Evolutionary conservation across 2,329 filamentous ascomycete genomes (phyloP), one percentile per base, ranked within the genome.

Genomic region (Penicillium nordicum): DNA sequence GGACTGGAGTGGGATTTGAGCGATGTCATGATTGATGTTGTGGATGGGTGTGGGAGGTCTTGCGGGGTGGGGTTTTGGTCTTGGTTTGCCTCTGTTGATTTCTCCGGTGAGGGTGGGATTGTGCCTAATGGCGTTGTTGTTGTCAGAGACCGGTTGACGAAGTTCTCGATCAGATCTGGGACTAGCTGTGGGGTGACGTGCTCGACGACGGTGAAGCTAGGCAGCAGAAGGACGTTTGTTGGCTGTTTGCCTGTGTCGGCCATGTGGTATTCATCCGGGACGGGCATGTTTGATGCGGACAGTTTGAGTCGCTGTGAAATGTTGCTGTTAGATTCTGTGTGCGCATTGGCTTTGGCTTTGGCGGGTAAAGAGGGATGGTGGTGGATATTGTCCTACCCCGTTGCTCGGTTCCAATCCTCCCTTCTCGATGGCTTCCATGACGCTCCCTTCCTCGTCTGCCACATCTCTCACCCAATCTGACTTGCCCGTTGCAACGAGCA

Each of bases 401-500:
- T 78, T 78, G 49, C 58, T 71, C 16, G 78, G 69, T 57, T 71
- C 66, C 36, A 78, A 40, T 1, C 73, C 75, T 18, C 73, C 72
- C 55, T 75, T 76, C 40, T 76, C 82, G 64, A 92, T 82, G 1
- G 88, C 89, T 77, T 91, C 80, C 89, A 93, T 93, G 32, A 93
- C 82, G 70, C 88, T 91, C 6, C 88, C 89, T 74, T 89, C 87
- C 79, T 97, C 94, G 69, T 97, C 89, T 55, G 84, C 85, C 44
- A 96, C 90, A 77, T 96, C 88, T 58, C 90, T 79, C 69, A 93
- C 88, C 94, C 94, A 99, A 75, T 99, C 94, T 27, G 87, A 83
- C 83, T 97, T 96, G 59, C 92, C 90, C n/a, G 94, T 99, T 25
- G 91, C 94, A 16, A 97, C 91, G 32, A 99, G 79, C 59, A 96